Percentiles rank a stretch among this genome's conserved stretches.
Conservation (phyloP, 1,139 yeast genomes). For the Saccharomyces pastorianus region DNA sequence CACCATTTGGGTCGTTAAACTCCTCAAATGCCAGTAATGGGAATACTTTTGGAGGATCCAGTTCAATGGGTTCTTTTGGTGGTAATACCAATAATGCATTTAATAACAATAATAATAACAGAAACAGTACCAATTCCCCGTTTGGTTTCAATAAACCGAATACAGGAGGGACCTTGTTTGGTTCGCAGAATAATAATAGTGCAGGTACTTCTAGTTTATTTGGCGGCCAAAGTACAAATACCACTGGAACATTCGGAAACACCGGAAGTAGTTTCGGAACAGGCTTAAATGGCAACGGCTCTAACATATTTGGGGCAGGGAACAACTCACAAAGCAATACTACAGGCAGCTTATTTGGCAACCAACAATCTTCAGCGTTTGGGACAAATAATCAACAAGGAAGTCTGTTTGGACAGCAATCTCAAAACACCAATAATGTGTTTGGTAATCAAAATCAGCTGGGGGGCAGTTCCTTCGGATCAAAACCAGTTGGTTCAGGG, state of each 20-base stretch:
- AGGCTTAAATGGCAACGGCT: conserved; percentile 2
- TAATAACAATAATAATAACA: conserved; percentile 6
- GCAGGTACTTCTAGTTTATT: conserved; percentile 1
- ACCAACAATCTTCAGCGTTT: conserved; percentile 12
- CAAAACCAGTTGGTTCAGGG: conserved; percentile 2
- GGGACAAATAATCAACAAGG: conserved; percentile 24
- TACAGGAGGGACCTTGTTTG: conserved; percentile 3
- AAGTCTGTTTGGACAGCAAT: conserved; percentile 2
- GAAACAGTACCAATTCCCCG: conserved; percentile 13
- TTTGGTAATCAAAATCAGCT: conserved; percentile 7
- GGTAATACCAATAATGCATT: conserved; percentile 5
- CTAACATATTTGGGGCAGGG: conserved; percentile 7
- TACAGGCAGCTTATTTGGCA: conserved; percentile 24
- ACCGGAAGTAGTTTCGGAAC: background rate
- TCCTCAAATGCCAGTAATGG: conserved; percentile 9
- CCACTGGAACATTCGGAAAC: conserved; percentile 5
- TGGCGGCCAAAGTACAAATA: conserved; percentile 14
- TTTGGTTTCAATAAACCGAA: conserved; percentile 25
- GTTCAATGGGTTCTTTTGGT: conserved; percentile 15
- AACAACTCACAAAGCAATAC: conserved; percentile 8
- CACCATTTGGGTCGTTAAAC: conserved; percentile 13
- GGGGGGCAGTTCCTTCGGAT: conserved; percentile 1
- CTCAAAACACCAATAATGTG: conserved; percentile 6
- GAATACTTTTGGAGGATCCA: conserved; percentile 5
- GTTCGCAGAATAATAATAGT: background rate